Conservation (phyloP, 768 basidiomycete species). For the Podaxis mareebaensis region DNA sequence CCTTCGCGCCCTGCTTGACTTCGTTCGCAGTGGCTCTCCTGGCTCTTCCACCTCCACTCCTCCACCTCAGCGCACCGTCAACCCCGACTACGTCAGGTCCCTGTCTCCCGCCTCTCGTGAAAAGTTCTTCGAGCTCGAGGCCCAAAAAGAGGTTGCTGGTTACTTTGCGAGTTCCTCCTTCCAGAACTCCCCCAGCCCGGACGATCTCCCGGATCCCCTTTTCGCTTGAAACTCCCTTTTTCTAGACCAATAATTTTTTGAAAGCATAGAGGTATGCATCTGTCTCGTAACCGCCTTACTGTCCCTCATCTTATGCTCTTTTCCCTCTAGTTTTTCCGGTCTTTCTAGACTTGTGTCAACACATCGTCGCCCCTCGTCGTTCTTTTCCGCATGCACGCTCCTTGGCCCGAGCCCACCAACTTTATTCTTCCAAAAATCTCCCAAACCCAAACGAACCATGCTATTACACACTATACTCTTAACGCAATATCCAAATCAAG, state of each 20-base stretch:
- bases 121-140: slow-evolving; percentile 32
- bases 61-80: slow-evolving; percentile 17
- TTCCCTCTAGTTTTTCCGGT: slow-evolving; percentile 3
- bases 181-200: slow-evolving; percentile 86
- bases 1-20: slow-evolving; percentile 29
- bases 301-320: neutral
- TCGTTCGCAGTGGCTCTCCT: slow-evolving; percentile 21
- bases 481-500: slow-evolving; percentile 11
- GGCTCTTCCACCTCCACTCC: slow-evolving; percentile 21
- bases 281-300: neutral
- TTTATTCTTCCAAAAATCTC: slow-evolving; percentile 3
- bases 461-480: slow-evolving; percentile 3
- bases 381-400: slow-evolving; percentile 8
- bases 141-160: slow-evolving; percentile 35
- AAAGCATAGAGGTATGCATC: slow-evolving; percentile 29
- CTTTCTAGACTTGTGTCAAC: slow-evolving; percentile 13
- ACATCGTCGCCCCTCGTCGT: slow-evolving; percentile 15
- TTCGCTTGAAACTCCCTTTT: slow-evolving; percentile 40
- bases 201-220: slow-evolving; percentile 72
- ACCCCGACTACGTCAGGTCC: slow-evolving; percentile 15
- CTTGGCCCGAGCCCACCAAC: slow-evolving; percentile 9
- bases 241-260: slow-evolving; percentile 24
- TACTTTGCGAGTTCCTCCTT: slow-evolving; percentile 82
- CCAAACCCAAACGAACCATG: slow-evolving; percentile 10
- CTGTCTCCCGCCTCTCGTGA: slow-evolving; percentile 27